Base-by-base conservation (phyloP, 176 grass and related monocot species). In the Echinochloa phyllopogon region DNA sequence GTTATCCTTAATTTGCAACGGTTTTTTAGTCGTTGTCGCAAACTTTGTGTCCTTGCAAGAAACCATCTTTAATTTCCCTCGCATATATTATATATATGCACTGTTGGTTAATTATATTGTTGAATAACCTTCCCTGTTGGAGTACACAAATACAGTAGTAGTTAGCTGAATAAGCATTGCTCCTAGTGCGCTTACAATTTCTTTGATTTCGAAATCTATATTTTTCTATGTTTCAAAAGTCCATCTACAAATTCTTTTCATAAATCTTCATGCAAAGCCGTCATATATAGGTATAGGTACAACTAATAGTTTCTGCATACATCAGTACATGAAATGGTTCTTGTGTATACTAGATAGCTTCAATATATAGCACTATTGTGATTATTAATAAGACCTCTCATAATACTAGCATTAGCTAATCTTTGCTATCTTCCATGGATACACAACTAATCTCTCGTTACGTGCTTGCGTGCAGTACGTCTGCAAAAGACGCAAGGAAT, bases 41-140 rank as follows among this genome's bases (percentile, higher is more conserved):
- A 45, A 52, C 36, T 48, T 14, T 53, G 16, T 70, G 58, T 61
- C 38, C 39, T 51, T 72, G 47, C 75, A 78, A 44, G 53, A 45
- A 88, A 83, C 66, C 81, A n/a, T 64, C 47, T 67, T 42, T 42
- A 68, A 6, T 41, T n/a, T 10, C 4, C 11, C 21, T 69, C 33
- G 9, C 25, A 33, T 33, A 1, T 33, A 33, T 33, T 33, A 33
- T 33, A 33, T 33, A 20, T 40, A 45, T n/a, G 29, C 21, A 17
- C 17, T 7, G 4, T 45, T 41, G 16, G 21, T 50, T n/a, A 40
- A 44, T 43, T 25, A 5, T 58, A 44, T 43, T 25, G 5, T 58
- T 49, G 11, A 27, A 6, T 65, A 21, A 36, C 21, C 3, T 84
- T 65, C 74, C 17, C 29, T 4, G 55, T 29, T 39, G 49, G 18